Evolutionary conservation across 208 protist genomes (phyloP).

Genomic region (Trypanosoma congolense): DNA sequence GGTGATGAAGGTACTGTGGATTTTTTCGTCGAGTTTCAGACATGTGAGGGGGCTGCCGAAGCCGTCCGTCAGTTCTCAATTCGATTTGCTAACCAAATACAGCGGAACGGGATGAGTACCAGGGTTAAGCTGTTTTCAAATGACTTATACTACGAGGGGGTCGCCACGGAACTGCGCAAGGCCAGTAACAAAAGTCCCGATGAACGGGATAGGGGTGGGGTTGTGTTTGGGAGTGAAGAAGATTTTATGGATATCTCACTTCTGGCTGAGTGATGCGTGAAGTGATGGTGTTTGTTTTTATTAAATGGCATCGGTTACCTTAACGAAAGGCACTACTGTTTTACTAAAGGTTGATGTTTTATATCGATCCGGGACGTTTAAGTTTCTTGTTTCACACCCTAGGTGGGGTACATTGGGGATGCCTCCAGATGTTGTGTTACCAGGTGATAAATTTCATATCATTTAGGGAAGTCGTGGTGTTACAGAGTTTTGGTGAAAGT

Average conservation of each 20-base stretch:
- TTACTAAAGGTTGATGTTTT: no score
- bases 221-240: conserved; percentile 22
- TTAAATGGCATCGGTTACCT: no score
- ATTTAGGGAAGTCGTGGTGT: not conserved
- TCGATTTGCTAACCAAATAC: conserved; percentile 7
- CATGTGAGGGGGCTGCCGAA: conserved; percentile 37
- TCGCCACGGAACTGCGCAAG: conserved; percentile 14
- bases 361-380: no score
- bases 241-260: conserved; percentile 41
- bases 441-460: no score
- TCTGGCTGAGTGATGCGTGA: conserved; percentile 30
- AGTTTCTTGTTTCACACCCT: no score
- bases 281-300: no score
- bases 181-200: not conserved
- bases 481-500: not conserved
- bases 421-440: no score
- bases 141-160: conserved; percentile 48
- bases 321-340: no score
- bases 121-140: conserved; percentile 44
- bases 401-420: no score
- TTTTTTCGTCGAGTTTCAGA: conserved; percentile 64
- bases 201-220: conserved; percentile 10
- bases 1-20: conserved; percentile 7
- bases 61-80: conserved; percentile 42
- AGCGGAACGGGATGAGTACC: not conserved